Conservation (phyloP, 108 stramenopile genomes). For the Mediolabrus comicus region DNA sequence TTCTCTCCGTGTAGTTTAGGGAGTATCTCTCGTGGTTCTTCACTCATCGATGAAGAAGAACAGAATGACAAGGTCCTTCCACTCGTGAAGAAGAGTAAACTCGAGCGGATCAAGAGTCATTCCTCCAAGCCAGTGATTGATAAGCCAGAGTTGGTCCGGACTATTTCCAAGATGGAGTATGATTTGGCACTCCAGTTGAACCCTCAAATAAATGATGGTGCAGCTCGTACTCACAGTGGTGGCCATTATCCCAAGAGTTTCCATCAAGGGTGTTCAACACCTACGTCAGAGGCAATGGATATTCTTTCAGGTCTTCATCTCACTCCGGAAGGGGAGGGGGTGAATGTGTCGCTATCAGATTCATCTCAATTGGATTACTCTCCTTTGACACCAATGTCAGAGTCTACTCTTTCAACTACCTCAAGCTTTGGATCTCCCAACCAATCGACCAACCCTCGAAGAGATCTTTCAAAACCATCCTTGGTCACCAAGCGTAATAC, state of each 20-base stretch:
- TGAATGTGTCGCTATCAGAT: slow-evolving; percentile 13
- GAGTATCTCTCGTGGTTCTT: slow-evolving; percentile 1
- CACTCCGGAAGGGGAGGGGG: slow-evolving; percentile 27
- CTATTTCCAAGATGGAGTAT: slow-evolving; percentile 56
- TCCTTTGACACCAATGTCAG: slow-evolving; percentile 16
- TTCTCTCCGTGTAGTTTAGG: not conserved
- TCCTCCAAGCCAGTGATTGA: slow-evolving; percentile 30
- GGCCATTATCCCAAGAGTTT: not conserved
- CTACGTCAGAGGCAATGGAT: slow-evolving; percentile 19
- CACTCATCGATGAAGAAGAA: slow-evolving; percentile 13
- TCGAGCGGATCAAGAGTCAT: slow-evolving; percentile 32
- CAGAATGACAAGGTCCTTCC: slow-evolving; percentile 25
- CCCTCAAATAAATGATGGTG: not conserved
- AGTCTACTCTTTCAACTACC: not conserved
- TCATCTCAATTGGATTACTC: not conserved
- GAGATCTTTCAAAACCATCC: slow-evolving; percentile 29
- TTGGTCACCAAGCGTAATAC: slow-evolving; percentile 76
- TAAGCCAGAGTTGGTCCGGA: slow-evolving; percentile 48
- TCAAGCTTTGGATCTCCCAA: not conserved
- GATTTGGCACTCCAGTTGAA: slow-evolving; percentile 20
- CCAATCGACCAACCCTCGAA: slow-evolving; percentile 1
- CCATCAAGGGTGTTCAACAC: not conserved
- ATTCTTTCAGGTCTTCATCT: slow-evolving; percentile 28
- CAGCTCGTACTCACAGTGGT: not conserved
- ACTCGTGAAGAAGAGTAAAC: slow-evolving; percentile 9